A percentile compares a stretch with the other conserved stretches of the same genome.
Evolutionary conservation across 805 yeast genomes (phyloP).

Genomic region (Yamadazyma ubonensis): DNA sequence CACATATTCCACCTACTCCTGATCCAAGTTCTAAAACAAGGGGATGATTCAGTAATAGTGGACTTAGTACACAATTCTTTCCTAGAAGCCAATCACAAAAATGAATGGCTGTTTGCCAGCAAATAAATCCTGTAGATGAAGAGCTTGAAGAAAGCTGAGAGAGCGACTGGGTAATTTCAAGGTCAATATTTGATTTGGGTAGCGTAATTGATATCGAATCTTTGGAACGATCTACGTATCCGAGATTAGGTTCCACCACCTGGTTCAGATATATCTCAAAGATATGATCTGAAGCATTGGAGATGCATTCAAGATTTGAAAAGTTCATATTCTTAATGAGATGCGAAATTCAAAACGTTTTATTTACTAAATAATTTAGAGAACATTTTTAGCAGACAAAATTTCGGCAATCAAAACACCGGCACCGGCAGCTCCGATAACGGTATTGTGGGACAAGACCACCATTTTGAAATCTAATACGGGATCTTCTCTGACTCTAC

Average conservation of each 20-base stretch:
- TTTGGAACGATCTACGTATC: conserved; percentile 31
- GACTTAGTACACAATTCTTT: conserved; percentile 26
- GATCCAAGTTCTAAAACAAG: conserved; percentile 58
- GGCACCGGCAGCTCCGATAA: conserved; percentile 98
- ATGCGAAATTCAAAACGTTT: neutral
- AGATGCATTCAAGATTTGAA: too few species aligned
- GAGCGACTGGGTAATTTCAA: conserved; percentile 34
- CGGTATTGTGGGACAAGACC: conserved; percentile 94
- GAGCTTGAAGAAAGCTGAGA: conserved; percentile 31
- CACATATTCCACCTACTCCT: conserved; percentile 56
- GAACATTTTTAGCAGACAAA: conserved; percentile 69
- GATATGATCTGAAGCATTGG: conserved; percentile 24
- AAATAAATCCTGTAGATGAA: conserved; percentile 55
- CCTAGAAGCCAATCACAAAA: conserved; percentile 55
- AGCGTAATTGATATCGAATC: conserved; percentile 25
- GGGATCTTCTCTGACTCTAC: conserved; percentile 90
- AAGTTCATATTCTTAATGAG: too few species aligned
- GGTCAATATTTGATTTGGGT: conserved; percentile 21
- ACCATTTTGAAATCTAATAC: conserved; percentile 95
- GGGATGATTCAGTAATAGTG: conserved; percentile 8
- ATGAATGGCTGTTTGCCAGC: conserved; percentile 54
- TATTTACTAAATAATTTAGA: conserved; percentile 38
- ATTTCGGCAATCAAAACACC: conserved; percentile 95
- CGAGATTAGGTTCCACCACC: conserved; percentile 31
- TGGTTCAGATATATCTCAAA: conserved; percentile 31